Evolutionary conservation across 139 green algal species (phyloP).

Genomic region (Desmodesmus armatus): DNA sequence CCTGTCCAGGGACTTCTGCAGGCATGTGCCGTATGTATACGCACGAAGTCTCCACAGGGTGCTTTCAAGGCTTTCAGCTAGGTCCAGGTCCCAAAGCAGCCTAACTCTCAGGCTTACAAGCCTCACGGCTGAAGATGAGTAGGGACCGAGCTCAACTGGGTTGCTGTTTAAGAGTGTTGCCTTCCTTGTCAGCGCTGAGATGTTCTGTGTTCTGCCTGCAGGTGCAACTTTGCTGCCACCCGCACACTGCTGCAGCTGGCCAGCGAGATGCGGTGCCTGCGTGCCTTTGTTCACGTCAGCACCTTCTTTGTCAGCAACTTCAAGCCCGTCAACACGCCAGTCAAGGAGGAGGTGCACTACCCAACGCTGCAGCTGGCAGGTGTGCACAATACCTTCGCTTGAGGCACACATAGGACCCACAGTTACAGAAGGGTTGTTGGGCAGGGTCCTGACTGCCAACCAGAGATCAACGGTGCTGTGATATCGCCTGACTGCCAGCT

Average conservation of each 20-base stretch:
- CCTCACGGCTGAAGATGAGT: neutral
- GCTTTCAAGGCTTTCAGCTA: neutral
- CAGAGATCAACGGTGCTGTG: too few species aligned
- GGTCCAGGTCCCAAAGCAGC: neutral
- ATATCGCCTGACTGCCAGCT: neutral
- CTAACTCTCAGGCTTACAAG: neutral
- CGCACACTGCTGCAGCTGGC: slow-evolving; percentile 45
- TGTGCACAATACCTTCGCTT: too few species aligned
- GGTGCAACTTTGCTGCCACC: slow-evolving; percentile 50
- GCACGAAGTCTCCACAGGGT: neutral
- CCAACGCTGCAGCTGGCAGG: neutral
- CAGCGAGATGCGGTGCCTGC: slow-evolving; percentile 25
- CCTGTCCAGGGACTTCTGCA: neutral
- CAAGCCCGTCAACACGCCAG: slow-evolving; percentile 38
- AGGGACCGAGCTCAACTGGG: neutral
- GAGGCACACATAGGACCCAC: too few species aligned
- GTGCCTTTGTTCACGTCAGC: slow-evolving; percentile 54
- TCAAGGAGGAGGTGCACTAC: slow-evolving; percentile 44
- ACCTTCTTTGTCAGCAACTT: slow-evolving; percentile 55
- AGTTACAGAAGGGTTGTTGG: too few species aligned
- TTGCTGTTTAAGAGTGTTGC: neutral
- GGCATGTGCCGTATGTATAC: neutral
- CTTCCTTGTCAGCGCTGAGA: neutral
- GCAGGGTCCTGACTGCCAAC: too few species aligned
- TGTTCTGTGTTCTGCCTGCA: neutral